Evolutionary conservation across 2,329 filamentous ascomycete species (phyloP).

Genomic region (Aspergillus fructus): DNA sequence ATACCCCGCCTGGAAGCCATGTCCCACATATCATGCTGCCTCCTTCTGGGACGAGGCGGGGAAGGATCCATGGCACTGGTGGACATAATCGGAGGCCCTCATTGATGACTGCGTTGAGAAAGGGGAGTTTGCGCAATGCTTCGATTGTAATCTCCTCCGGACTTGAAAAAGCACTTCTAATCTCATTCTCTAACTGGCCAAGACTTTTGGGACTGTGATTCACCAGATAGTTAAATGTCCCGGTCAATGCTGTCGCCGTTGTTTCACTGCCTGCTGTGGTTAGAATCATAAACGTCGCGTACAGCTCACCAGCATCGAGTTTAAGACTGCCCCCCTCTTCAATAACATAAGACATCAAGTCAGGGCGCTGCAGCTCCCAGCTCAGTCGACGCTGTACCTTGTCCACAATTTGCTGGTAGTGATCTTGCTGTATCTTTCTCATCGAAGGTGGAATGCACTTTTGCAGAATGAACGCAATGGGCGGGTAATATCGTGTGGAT

Average conservation of each 20-base stretch:
- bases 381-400: neutral
- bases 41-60: slow-evolving; percentile 2
- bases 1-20: slow-evolving; percentile 4
- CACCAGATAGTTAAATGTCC: slow-evolving; percentile 1
- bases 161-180: neutral
- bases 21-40: slow-evolving; percentile 2
- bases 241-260: slow-evolving; percentile 16
- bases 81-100: slow-evolving; percentile 29
- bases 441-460: slow-evolving; percentile 14
- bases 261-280: slow-evolving; percentile 25
- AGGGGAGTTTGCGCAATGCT: slow-evolving; percentile 15
- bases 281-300: slow-evolving; percentile 22
- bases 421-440: slow-evolving; percentile 3
- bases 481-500: slow-evolving; percentile 20
- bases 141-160: slow-evolving; percentile 8
- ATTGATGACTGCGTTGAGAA: slow-evolving; percentile 26
- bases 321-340: slow-evolving; percentile 16
- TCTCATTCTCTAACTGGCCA: neutral
- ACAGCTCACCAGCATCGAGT: slow-evolving; percentile 24
- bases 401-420: neutral
- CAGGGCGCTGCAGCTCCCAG: neutral
- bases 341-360: slow-evolving; percentile 17
- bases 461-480: slow-evolving; percentile 17
- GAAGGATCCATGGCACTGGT: slow-evolving; percentile 17
- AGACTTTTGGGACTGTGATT: neutral